Evolutionary conservation across 495 filamentous ascomycete species (phyloP).

Genomic region (Trichoderma asperelloides): DNA sequence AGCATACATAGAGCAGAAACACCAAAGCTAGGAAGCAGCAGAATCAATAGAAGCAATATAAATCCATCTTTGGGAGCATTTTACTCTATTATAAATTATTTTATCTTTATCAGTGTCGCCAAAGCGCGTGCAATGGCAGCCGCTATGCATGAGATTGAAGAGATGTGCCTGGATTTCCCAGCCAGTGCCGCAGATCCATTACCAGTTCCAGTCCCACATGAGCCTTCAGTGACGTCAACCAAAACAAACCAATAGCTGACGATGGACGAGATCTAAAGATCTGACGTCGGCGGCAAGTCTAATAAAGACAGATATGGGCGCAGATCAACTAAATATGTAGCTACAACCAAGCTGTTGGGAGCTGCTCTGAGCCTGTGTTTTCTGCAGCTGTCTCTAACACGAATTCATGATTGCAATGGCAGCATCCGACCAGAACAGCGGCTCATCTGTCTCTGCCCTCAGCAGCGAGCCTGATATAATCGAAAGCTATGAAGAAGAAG

Average conservation of each 20-base stretch:
- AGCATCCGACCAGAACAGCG: neutral
- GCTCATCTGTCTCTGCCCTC: constrained; percentile 11
- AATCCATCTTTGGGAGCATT: too few relatives aligned
- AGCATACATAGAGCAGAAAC: too few relatives aligned
- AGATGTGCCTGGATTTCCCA: too few relatives aligned
- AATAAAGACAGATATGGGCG: too few relatives aligned
- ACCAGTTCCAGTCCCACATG: too few relatives aligned
- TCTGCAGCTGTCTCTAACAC: neutral
- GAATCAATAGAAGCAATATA: too few relatives aligned
- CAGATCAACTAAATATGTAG: neutral
- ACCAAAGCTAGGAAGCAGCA: too few relatives aligned
- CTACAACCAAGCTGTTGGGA: neutral
- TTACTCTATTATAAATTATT: too few relatives aligned
- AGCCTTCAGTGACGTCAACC: neutral
- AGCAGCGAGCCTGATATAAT: constrained; percentile 11
- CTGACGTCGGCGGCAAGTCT: neutral
- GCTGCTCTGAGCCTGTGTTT: neutral
- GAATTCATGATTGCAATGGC: neutral
- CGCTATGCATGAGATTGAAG: too few relatives aligned
- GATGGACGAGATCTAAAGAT: neutral
- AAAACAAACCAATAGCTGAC: neutral
- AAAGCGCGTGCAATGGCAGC: too few relatives aligned
- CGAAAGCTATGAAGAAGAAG: constrained; percentile 16
- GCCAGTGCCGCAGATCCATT: too few relatives aligned
- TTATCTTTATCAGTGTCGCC: too few relatives aligned